Evolutionary conservation across 345 rosid species (phyloP), one percentile per base, ranked within the genome.

Genomic region (Theobroma cacao): DNA sequence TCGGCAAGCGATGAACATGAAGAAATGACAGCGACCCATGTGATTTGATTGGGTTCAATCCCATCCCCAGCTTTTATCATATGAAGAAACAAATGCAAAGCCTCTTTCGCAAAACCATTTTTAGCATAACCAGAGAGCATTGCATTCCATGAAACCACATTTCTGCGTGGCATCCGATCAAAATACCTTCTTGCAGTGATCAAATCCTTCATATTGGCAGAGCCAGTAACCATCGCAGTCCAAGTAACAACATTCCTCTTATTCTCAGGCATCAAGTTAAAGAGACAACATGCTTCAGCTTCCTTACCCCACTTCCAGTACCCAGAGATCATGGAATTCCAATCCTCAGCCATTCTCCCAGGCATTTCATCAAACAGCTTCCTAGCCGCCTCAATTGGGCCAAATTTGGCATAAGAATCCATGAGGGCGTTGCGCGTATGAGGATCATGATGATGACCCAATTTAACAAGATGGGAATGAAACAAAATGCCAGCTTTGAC

Each of bases 311-410:
- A 81, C 79, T 83, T 85, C 86, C 83, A 86, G 38, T 85, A 87
- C 78, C 88, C 88, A 38, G 87, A 84, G 31, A 90, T 81, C 87
- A 87, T 85, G 11, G 88, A 83, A 81, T 84, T 90, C 90, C 90
- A 90, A 74, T 86, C 89, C 40, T 73, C 84, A 28, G 77, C 5
- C 77, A 41, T 84, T 77, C 81, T 81, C 0, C 80, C 75, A n/a
- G n/a, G n/a, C n/a, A n/a, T n/a, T n/a, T n/a, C n/a, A n/a, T n/a
- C n/a, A n/a, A n/a, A n/a, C n/a, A n/a, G n/a, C n/a, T n/a, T n/a
- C n/a, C 86, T 73, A 10, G 89, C 90, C 75, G 2, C 40, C 80
- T 65, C 81, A 22, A 88, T 64, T 10, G 67, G 83, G 38, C 82
- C 82, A 36, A 55, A 41, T 78, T 78, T 84, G 7, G 28, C 79